phyloP scores from a whole-genome alignment of 2,329 filamentous ascomycete genomes.

The Aspergillus ibericus region DNA sequence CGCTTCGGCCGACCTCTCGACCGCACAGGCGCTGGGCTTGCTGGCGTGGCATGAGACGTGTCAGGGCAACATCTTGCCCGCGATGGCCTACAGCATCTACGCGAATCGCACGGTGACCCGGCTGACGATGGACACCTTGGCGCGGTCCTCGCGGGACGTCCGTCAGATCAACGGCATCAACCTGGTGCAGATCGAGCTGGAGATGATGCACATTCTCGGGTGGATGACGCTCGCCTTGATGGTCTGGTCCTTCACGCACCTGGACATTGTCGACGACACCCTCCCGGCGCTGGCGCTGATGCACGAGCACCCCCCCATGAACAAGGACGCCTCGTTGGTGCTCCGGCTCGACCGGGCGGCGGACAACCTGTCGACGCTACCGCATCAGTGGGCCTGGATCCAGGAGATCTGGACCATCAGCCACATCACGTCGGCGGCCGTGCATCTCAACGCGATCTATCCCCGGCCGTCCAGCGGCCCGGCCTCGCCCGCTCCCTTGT shows the following conservation, averaged over 20 bases:
- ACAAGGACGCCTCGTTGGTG: neutral
- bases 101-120: neutral
- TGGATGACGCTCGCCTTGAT: neutral
- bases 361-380: neutral
- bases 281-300: neutral
- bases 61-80: neutral
- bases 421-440: neutral
- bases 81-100: neutral
- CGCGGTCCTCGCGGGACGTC: neutral
- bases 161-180: neutral
- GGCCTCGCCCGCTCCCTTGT: neutral
- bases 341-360: neutral
- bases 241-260: neutral
- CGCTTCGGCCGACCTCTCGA: neutral
- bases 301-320: neutral
- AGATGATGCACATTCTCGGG: neutral
- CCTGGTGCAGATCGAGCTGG: neutral
- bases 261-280: neutral
- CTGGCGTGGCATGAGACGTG: neutral
- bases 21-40: neutral
- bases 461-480: neutral
- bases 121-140: neutral
- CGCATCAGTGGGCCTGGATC: neutral
- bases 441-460: neutral
- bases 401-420: constrained; percentile 1